Evolutionary conservation across 2,329 filamentous ascomycete species (phyloP).

Genomic region (Chaetomiaceae sp.): DNA sequence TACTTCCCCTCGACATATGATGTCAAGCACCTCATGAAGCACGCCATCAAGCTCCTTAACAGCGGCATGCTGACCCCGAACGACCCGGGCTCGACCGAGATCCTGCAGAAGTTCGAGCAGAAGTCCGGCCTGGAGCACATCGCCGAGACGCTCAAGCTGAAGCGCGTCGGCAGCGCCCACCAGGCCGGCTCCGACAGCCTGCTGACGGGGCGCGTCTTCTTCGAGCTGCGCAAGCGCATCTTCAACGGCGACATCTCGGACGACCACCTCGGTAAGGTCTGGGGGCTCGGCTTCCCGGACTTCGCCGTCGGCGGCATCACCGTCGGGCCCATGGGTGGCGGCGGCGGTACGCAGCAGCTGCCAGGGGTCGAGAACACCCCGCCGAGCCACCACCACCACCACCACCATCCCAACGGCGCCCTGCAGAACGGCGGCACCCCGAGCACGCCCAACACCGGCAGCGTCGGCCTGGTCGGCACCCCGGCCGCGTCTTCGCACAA

Average conservation of each 20-base stretch:
- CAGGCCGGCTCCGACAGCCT: constrained; percentile 92
- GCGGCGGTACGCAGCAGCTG: constrained; percentile 15
- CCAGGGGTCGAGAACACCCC: constrained; percentile 27
- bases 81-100: constrained; percentile 61
- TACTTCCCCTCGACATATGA: constrained; percentile 94
- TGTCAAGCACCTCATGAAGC: constrained; percentile 95
- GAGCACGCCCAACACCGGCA: constrained; percentile 59
- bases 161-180: constrained; percentile 80
- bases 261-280: constrained; percentile 84
- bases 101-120: constrained; percentile 77
- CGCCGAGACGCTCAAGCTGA: constrained; percentile 85
- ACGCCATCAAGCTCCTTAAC: constrained; percentile 66
- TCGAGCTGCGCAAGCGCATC: constrained; percentile 82
- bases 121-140: constrained; percentile 92
- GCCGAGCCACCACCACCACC: constrained; percentile 27
- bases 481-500: constrained; percentile 53
- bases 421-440: constrained; percentile 49
- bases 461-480: constrained; percentile 44
- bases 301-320: constrained; percentile 35
- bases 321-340: constrained; percentile 13
- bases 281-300: constrained; percentile 77
- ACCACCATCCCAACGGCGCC: constrained; percentile 22
- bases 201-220: constrained; percentile 90
- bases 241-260: constrained; percentile 77
- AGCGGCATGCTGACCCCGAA: constrained; percentile 56